Evolutionary conservation across 2,329 filamentous ascomycete species (phyloP).

Genomic region (Neofusicoccum cordaticola): DNA sequence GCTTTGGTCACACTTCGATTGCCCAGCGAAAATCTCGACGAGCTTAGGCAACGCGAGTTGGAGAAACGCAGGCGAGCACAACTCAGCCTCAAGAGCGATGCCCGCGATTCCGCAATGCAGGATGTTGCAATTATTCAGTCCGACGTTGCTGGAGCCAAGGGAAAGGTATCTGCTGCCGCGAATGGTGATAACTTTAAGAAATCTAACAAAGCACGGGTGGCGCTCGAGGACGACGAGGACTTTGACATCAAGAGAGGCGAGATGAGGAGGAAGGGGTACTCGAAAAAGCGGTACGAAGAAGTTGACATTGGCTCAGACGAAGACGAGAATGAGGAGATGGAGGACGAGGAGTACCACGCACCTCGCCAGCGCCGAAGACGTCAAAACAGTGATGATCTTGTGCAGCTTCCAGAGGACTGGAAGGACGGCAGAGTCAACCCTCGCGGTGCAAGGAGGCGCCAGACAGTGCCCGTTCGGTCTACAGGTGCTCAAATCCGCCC

Average conservation of each 20-base stretch:
- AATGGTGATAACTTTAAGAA: slow-evolving; percentile 29
- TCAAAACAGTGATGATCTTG: slow-evolving; percentile 28
- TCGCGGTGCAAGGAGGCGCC: slow-evolving; percentile 26
- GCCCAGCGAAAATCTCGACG: slow-evolving; percentile 34
- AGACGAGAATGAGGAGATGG: slow-evolving; percentile 33
- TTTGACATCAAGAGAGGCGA: slow-evolving; percentile 32
- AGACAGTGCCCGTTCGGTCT: slow-evolving; percentile 25
- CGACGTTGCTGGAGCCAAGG: slow-evolving; percentile 28
- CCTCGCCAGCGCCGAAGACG: slow-evolving; percentile 12
- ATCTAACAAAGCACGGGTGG: slow-evolving; percentile 33
- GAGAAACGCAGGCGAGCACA: slow-evolving; percentile 23
- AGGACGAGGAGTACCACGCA: slow-evolving; percentile 25
- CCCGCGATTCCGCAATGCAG: slow-evolving; percentile 25
- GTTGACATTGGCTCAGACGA: slow-evolving; percentile 46
- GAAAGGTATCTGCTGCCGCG: slow-evolving; percentile 18
- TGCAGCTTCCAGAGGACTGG: slow-evolving; percentile 43
- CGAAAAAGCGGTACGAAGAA: slow-evolving; percentile 41
- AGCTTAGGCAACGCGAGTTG: slow-evolving; percentile 32
- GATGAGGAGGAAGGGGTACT: not conserved
- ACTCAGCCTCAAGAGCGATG: slow-evolving; percentile 11
- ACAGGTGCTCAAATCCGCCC: slow-evolving; percentile 28
- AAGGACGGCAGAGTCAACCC: slow-evolving; percentile 30
- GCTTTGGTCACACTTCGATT: slow-evolving; percentile 43
- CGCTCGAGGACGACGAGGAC: slow-evolving; percentile 41
- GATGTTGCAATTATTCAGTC: slow-evolving; percentile 36